These are phyloP conservation scores for Apiospora kogelbergensis DNA, from an alignment of 2,329 filamentous ascomycete species.

Conservation along the genomic window DNA sequence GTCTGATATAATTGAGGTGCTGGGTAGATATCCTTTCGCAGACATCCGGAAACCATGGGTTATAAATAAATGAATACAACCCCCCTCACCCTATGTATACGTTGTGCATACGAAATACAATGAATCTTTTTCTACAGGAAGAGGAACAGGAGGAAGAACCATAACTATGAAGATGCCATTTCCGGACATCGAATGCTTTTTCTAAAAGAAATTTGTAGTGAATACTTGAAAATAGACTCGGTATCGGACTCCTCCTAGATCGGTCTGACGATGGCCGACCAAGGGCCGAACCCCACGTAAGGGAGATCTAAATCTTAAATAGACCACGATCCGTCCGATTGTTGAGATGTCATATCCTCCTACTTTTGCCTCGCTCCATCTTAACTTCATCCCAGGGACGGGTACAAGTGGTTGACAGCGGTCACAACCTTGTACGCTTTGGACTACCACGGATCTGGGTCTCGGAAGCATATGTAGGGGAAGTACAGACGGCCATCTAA, in stretches of 20 bases:
- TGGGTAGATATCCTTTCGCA: neutral
- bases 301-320: too few relatives aligned
- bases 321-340: neutral
- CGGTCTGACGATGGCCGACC: neutral
- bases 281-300: neutral
- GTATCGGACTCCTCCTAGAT: neutral
- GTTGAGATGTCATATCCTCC: neutral
- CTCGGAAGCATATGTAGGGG: neutral
- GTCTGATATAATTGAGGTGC: neutral
- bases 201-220: too few relatives aligned
- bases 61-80: too few relatives aligned
- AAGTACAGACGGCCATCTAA: neutral
- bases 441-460: neutral
- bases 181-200: too few relatives aligned
- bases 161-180: too few relatives aligned
- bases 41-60: too few relatives aligned
- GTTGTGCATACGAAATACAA: too few relatives aligned
- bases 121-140: too few relatives aligned
- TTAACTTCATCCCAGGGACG: neutral
- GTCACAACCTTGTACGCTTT: neutral
- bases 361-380: neutral
- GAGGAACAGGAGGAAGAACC: too few relatives aligned
- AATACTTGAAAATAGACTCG: neutral
- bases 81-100: too few relatives aligned
- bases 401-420: neutral